A percentile compares a stretch with the other conserved stretches of the same genome.
These are phyloP conservation scores for Chlamydomonas eustigma DNA, from an alignment of 139 green algal species.

Conservation along the genomic window DNA sequence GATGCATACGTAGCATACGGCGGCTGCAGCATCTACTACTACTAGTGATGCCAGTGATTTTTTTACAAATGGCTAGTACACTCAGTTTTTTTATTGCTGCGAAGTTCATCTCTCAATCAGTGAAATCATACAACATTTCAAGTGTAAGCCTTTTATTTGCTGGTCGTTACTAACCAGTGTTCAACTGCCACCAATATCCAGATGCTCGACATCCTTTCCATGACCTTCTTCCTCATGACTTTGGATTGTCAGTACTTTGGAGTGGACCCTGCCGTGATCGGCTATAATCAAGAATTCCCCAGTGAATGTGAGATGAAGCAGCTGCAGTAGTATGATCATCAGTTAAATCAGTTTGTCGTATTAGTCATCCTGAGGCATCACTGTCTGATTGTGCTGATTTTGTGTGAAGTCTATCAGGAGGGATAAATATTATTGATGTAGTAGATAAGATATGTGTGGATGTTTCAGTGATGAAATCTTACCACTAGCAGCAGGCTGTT, in stretches of 20 bases:
- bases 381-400: background rate
- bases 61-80: too few relatives aligned
- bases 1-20: too few relatives aligned
- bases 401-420: background rate
- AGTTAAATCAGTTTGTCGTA: background rate
- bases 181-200: too few relatives aligned
- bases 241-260: slow-evolving; percentile 32
- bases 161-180: too few relatives aligned
- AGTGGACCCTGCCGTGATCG: background rate
- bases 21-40: too few relatives aligned
- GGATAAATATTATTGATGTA: background rate
- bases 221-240: slow-evolving; percentile 29
- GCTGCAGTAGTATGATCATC: background rate
- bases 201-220: slow-evolving; percentile 24
- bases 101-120: background rate
- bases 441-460: background rate
- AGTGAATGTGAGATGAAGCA: slow-evolving; percentile 7
- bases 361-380: background rate
- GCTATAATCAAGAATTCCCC: slow-evolving; percentile 25
- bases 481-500: too few relatives aligned
- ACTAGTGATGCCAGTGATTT: too few relatives aligned
- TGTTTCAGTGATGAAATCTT: background rate
- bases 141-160: background rate
- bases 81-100: background rate
- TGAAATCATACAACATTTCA: background rate